Evolutionary conservation across 2,329 filamentous ascomycete genomes (phyloP), one percentile per base, ranked within the genome.

Genomic region (Metarhizium brunneum): DNA sequence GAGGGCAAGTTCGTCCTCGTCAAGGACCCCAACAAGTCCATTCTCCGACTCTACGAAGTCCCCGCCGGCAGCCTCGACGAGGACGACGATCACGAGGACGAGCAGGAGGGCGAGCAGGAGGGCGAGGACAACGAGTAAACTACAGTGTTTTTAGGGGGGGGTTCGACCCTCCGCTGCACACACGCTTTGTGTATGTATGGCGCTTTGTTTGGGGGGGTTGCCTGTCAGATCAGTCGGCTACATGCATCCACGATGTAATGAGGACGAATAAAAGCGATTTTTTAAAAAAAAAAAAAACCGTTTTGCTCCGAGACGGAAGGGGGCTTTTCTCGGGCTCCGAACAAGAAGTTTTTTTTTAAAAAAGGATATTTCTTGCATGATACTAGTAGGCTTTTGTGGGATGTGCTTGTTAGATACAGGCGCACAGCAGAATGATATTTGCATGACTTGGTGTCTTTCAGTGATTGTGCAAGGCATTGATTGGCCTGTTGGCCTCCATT

Each of bases 11-110:
- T 88, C 65, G 85, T 94, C 50, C 79, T 88, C 20, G 83, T 87
- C 68, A 87, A 87, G 86, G 94, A 99, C 73, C 94, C 94, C 57
- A 99, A 99, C 81, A 97, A 96, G 85, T 84, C 88, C 57, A 90
- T 96, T 61, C 84, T 99, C 62, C 86, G 94, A 60, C 76, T 99
- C 67, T 99, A 99, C 77, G 86, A 92, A 71, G 89, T 99, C 7
- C 94, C 94, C 2, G 75, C 83, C 53, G 84, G 86, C 66, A 94
- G 90, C 59, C 92, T 97, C 69, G 94, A 97, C 65, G 92, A 97
- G 65, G 89, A 92, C 38, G 87, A 82, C 4, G 90, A 95, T 53
- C 87, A 88, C 58, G 79, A 79, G 51, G 80, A 78, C 58, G 71
- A 73, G 38, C 76, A 75, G 40, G 75, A 75, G 47, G 78, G 77